Base-by-base conservation (phyloP, 352 stramenopile species). In the Phytophthora macrochlamydospora region DNA sequence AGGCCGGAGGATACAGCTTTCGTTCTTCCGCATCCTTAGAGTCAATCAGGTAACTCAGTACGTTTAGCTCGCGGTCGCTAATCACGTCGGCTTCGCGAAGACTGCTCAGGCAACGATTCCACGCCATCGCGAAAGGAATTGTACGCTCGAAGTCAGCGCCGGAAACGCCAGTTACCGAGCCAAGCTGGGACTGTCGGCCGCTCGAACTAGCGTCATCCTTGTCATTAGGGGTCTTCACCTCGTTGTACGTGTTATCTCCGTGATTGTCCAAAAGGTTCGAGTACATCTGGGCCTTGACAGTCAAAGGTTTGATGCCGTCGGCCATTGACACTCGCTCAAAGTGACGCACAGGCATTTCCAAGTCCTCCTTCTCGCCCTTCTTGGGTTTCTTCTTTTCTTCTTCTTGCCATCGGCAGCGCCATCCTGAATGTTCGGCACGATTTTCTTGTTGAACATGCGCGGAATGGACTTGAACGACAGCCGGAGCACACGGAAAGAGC, bases 381-480 rank as follows among this genome's bases (percentile, higher is more conserved):
- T 92, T 89, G 62, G 73, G 74, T 55, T 80, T 81, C 53, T 80
- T 81, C 53, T 89, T 91, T 91, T 89, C 67, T 90, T 90, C 73
- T 92, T 90, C 61, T 92, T 81, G 18, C 73, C 69, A 49, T 76
- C 67, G 44, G 58, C 66, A 7, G 62, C 59, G 7, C 64, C 71
- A 51, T 94, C 87, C 29, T 90, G 79, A 61, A 95, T 90, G 62
- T 95, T 95, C 35, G 84, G 80, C 18, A 95, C 85, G 58, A 95
- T 89, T 56, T 95, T 95, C 70, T 92, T 89, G 74, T 95, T 95
- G 61, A 95, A 95, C 65, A 94, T 85, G 29, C 85, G 70, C 14
- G 87, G 87, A 56, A 95, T 95, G 28, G 79, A 91, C 80, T 94
- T 94, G 70, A 95, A 95, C 37, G 87, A 85, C 24, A 92, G 65